phyloP scores from a whole-genome alignment of 208 protist genomes.

The Trypanosoma brucei region DNA sequence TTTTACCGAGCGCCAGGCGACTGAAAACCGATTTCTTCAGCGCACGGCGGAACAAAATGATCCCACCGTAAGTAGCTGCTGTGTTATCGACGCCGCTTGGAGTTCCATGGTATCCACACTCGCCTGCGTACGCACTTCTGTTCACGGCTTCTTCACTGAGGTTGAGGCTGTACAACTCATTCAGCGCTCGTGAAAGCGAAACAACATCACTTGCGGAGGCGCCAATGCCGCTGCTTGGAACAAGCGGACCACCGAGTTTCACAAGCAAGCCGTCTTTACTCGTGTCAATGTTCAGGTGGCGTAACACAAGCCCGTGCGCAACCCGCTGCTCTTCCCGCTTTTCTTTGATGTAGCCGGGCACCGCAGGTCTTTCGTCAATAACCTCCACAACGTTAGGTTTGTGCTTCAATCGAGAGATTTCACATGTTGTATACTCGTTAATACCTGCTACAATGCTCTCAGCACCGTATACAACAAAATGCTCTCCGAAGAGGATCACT shows the following conservation, averaged over 20 bases:
- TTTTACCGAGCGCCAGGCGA: conserved; percentile 22
- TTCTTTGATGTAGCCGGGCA: conserved; percentile 67
- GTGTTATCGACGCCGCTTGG: conserved; percentile 89
- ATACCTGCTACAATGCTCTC: conserved; percentile 78
- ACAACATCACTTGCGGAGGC: conserved; percentile 80
- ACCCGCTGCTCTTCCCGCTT: conserved; percentile 78
- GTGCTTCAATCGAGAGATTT: conserved; percentile 32
- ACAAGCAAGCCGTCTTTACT: conserved; percentile 57
- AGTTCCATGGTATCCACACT: conserved; percentile 85
- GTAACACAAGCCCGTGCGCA: conserved; percentile 64
- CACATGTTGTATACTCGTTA: conserved; percentile 74
- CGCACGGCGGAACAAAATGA: conserved; percentile 58
- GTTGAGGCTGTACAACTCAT: conserved; percentile 55
- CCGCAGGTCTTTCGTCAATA: conserved; percentile 68
- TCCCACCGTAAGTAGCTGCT: conserved; percentile 79
- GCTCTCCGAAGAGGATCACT: conserved; percentile 91
- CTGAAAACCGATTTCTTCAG: conserved; percentile 34
- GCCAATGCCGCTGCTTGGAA: conserved; percentile 78
- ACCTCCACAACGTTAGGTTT: conserved; percentile 41
- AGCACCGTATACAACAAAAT: conserved; percentile 88
- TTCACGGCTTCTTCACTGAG: conserved; percentile 66
- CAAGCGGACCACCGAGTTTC: conserved; percentile 53
- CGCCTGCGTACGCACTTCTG: conserved; percentile 57
- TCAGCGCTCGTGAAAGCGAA: conserved; percentile 68
- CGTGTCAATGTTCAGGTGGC: conserved; percentile 70